Base-by-base conservation (phyloP, 345 rosid genomes). In the Balakata baccata region DNA sequence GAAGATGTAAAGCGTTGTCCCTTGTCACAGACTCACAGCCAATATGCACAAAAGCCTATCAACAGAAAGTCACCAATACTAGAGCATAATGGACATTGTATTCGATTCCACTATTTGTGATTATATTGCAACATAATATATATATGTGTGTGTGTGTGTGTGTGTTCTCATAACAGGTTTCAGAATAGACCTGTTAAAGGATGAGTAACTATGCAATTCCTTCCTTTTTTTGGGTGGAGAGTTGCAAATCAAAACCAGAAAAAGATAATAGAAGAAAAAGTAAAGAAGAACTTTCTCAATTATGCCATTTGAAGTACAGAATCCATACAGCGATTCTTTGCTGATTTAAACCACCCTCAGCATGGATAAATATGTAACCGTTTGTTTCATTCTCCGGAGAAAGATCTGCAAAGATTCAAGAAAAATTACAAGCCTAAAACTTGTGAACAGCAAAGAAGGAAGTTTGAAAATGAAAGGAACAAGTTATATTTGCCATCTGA, bases 321-420 rank as follows among this genome's bases (percentile, higher is more conserved):
- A 83, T 77, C 64, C 90, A 78, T 91, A 96, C 99, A 71, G 98
- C 98, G 68, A 96, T 96, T 60, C 99, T 84, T 82, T 96, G 99
- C 81, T 96, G 99, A 91, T 96, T 96, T 81, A 96, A 80, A 76
- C 99, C 98, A 60, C 99, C 99, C 85, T 96, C 99, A 9, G 99
- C 99, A 81, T 96, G 97, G 76, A 96, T 91, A 79, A 96, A 96
- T 73, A 96, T 87, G 78, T 93, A 96, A 23, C 98, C 99, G 79
- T 75, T 91, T 78, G 97, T 96, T 85, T 91, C 97, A 85, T 96
- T 96, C 86, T 91, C 92, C 2, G 85, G 86, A 81, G 90, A 95
- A 84, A 96, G 82, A 87, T 88, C 98, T 96, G 97, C 80, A 82
- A 61, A 68, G 64, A 68, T 37, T 20, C 18, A 59, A 72, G 59